Evolutionary conservation across 495 filamentous ascomycete species (phyloP), one percentile per base, ranked within the genome.

Genomic region (Neurospora sp.): DNA sequence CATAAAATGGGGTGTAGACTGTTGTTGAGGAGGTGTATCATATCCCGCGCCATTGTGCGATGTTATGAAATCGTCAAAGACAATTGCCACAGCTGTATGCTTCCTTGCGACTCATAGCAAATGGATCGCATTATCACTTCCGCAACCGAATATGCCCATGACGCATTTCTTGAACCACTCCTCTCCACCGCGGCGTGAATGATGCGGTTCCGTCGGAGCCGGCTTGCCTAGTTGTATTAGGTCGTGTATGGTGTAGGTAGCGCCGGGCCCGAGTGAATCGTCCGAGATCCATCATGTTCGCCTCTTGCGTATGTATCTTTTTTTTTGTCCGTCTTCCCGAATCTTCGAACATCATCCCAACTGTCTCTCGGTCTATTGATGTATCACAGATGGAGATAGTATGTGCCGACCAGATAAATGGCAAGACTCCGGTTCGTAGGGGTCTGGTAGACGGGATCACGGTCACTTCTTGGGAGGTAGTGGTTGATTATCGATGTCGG

Each of bases 391-490:
- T 53, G 4, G 27, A 10, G 20, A 53, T 27, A 53, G 45, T 22
- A 53, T 27, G 45, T 53, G 45, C 45, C 4, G 45, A 53, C 20
- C 20, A 20, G 45, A 27, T 53, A 22, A 9, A 27, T 61, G 53
- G 27, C 2, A 31, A 31, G 53, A 5, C 12, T 61, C 53, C 27
- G 27, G 27, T 31, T 61, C 6, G 22, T 16, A 61, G 27, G 27
- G 12, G 53, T 35, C 53, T 61, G 22, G 22, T 10, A 61, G 6
- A 61, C 53, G 6, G 22, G 53, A 35, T 61, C 14, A 1, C 27
- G 27, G 69, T 75, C 74, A 77, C 68, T 77, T 79, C 65, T 74
- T 77, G 20, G 77, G 72, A 12, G 44, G 44, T 48, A 37, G 53
- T 27, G 37, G 69, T 70, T 20, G 53, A 3, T 61, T 61, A 35